Evolutionary conservation across 116 monocot species (phyloP), one percentile per base, ranked within the genome.

Genomic region (Trichopus zeylanicus): DNA sequence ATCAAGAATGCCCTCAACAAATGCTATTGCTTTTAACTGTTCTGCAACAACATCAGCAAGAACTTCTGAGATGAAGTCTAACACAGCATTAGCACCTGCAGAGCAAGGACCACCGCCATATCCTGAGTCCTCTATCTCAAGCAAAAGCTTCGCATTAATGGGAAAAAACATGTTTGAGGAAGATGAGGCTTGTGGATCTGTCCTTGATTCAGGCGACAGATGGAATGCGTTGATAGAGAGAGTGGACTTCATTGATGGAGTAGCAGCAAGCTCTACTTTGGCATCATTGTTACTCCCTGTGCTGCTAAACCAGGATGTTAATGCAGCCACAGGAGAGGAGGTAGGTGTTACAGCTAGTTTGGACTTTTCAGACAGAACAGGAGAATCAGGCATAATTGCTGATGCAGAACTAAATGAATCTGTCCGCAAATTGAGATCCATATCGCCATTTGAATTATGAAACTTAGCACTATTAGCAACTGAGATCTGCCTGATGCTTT

Each of bases 21-120:
- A 76, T 38, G 82, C 80, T 29, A 75, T 66, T 62, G 82, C 92
- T 81, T 99, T 99, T 34, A 81, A 59, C 47, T 92, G 92, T 49
- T 99, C 92, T 31, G 78, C 66, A 26, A 99, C 66, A 51, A 92
- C 73, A 74, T 99, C 88, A 74, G 98, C 87, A 56, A 99, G 78
- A 75, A 92, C 73, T 67, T 85, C 78, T 47, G 85, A 92, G 76
- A 88, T 68, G 39, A 99, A 88, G 77, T 99, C 98, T 15, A 99
- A 65, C 72, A 92, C 71, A 51, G 98, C 85, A 72, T 82, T 78
- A 31, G 98, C 92, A 69, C 78, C 92, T 20, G 98, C 88, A 51
- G 98, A 88, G 67, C 92, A 99, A 60, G 92, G 85, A 22, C 98
- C 98, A 25, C 92, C 91, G 32, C 78, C 92, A 72, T 88, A 88